Evolutionary conservation across 345 rosid genomes (phyloP).

Genomic region (Linum usitatissimum): DNA sequence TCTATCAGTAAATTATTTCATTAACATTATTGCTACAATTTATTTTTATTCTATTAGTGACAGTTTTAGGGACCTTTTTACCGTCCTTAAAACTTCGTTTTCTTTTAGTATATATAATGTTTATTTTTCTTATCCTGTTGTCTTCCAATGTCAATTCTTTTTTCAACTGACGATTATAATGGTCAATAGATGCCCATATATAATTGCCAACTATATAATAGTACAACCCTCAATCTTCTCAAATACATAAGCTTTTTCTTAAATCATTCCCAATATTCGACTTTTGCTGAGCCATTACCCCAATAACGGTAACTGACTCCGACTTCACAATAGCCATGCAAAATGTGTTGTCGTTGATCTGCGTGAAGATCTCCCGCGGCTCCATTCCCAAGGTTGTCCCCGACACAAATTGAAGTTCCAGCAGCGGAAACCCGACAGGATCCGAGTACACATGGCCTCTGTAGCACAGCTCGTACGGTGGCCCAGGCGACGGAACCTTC

Average conservation of each 20-base stretch:
- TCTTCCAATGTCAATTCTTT: too few relatives aligned
- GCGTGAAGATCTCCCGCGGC: not conserved
- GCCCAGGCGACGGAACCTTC: too few relatives aligned
- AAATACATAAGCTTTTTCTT: constrained; percentile 6
- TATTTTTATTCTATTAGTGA: too few relatives aligned
- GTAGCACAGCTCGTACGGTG: not conserved
- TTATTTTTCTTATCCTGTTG: too few relatives aligned
- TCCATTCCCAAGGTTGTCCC: not conserved
- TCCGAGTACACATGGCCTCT: not conserved
- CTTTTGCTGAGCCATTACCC: constrained; percentile 31
- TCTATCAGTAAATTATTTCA: too few relatives aligned
- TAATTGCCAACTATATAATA: constrained; percentile 1
- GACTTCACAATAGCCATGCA: not conserved
- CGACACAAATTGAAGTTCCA: not conserved
- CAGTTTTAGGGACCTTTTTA: too few relatives aligned
- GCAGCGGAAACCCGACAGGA: not conserved
- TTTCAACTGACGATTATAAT: too few relatives aligned
- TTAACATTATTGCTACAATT: too few relatives aligned
- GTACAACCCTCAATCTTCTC: constrained; percentile 23
- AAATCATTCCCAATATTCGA: constrained; percentile 29
- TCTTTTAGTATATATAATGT: too few relatives aligned
- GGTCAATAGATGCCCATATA: too few relatives aligned
- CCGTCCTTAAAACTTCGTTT: too few relatives aligned
- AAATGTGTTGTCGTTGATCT: too few relatives aligned
- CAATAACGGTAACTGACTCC: constrained; percentile 4